These are phyloP conservation scores for Apiospora rasikravindrae DNA, from an alignment of 2,329 filamentous ascomycete genomes.

Conservation along the genomic window DNA sequence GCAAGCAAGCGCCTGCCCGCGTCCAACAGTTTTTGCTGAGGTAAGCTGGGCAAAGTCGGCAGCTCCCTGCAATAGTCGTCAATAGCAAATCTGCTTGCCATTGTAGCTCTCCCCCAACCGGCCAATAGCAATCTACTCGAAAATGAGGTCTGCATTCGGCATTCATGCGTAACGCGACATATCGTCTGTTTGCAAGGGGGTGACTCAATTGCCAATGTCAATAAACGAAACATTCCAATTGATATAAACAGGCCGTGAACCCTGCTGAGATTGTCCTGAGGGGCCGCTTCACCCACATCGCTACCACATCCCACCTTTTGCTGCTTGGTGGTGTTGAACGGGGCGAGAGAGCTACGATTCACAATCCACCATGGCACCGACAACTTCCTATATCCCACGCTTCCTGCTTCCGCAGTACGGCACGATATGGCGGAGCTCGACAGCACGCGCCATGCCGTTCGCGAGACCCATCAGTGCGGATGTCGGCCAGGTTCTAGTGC, in stretches of 20 bases:
- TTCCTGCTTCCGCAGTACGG: constrained; percentile 71
- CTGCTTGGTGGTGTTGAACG: not conserved
- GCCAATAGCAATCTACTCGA: constrained; percentile 14
- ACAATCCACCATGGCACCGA: constrained; percentile 45
- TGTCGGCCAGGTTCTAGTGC: constrained; percentile 37
- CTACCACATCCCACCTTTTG: not conserved
- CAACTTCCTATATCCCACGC: constrained; percentile 62
- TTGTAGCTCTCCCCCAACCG: not conserved
- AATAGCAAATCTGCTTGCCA: constrained; percentile 13
- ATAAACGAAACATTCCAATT: constrained; percentile 9
- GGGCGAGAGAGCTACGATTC: not conserved
- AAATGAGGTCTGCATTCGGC: constrained; percentile 23
- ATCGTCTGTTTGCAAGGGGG: not conserved
- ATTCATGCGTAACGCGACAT: constrained; percentile 24
- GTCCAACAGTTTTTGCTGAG: not conserved
- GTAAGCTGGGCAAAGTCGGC: not conserved
- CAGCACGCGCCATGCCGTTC: constrained; percentile 39
- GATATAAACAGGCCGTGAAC: constrained; percentile 14
- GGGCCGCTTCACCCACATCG: not conserved
- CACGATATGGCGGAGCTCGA: constrained; percentile 55
- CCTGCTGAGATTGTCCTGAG: not conserved
- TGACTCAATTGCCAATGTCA: constrained; percentile 12
- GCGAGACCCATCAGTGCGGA: constrained; percentile 34
- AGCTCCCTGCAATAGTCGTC: not conserved
- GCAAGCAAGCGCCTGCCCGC: constrained; percentile 5